Percentiles rank a stretch among this genome's conserved stretches.
phyloP scores from a whole-genome alignment of 805 yeast genomes.

The Kuraishia ogatae region DNA sequence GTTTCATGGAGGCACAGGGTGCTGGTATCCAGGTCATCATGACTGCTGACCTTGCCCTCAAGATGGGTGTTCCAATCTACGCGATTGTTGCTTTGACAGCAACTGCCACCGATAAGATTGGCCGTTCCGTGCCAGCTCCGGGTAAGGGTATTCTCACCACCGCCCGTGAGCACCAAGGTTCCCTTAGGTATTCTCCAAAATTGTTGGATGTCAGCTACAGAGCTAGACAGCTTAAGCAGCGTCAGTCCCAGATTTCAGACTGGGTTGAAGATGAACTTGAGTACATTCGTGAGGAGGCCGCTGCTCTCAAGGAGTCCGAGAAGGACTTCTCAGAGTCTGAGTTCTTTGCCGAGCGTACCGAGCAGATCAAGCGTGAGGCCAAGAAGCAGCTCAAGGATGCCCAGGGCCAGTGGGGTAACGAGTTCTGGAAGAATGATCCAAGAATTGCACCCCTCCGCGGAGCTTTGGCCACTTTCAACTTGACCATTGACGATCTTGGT shows the following conservation, averaged over 20 bases:
- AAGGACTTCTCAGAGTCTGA: conserved; percentile 41
- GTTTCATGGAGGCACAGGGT: conserved; percentile 99
- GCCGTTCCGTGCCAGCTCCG: conserved; percentile 99
- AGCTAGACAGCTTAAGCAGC: conserved; percentile 76
- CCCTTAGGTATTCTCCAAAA: conserved; percentile 69
- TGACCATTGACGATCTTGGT: conserved; percentile 89
- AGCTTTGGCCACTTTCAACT: conserved; percentile 87
- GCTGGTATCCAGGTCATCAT: conserved; percentile 95
- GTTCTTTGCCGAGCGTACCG: conserved; percentile 75
- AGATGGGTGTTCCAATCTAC: conserved; percentile 99
- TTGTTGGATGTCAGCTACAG: conserved; percentile 88
- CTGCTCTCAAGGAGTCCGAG: conserved; percentile 33
- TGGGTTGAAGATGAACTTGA: conserved; percentile 84
- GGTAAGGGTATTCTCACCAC: conserved; percentile 99
- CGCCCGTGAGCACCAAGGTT: conserved; percentile 88
- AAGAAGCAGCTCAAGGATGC: conserved; percentile 80
- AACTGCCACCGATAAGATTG: conserved; percentile 97
- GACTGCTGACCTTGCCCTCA: conserved; percentile 88
- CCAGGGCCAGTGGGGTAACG: conserved; percentile 90
- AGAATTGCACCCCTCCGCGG: conserved; percentile 97
- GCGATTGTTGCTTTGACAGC: conserved; percentile 92
- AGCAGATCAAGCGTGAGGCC: conserved; percentile 81
- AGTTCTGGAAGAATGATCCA: conserved; percentile 84
- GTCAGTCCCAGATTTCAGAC: conserved; percentile 65
- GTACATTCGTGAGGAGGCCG: conserved; percentile 63